Evolutionary conservation across 352 stramenopile species (phyloP), one percentile per base, ranked within the genome.

Genomic region (Phytophthora hibernalis): DNA sequence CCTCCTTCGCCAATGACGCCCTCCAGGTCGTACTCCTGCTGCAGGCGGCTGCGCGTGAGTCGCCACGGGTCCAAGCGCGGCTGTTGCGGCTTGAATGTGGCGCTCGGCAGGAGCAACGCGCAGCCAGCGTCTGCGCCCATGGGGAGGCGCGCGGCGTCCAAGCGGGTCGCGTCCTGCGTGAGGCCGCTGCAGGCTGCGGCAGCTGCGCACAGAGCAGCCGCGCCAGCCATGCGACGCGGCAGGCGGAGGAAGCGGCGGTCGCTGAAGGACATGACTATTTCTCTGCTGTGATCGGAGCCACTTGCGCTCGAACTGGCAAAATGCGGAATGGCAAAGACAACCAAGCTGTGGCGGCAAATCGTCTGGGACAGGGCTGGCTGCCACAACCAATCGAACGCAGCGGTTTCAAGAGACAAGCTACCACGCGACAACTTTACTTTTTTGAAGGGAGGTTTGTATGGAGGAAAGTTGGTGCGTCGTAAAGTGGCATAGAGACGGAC

Each of bases 1-100:
- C 80, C 80, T 30, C 80, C 80, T 51, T 82, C 69, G 26, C 79
- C 79, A 35, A 88, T 78, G 28, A 83, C 74, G 54, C 70, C 66
- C 42, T 81, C 63, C 13, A 88, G 16, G 18, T 81, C 68, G 44
- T 88, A 88, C 12, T 85, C 72, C 35, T 70, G 61, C 35, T 82
- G 71, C 37, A 85, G 33, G 6, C 57, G 65, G 33, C 59, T 69
- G 33, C 65, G 61, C 15, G n/a, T 43, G 3, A 71, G 45, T 0
- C 18, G 45, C 70, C 70, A 74, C 47, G 59, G 48, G 51, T 66
- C 43, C 8, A 62, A 7, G 18, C 13, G n/a, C n/a, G n/a, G n/a
- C n/a, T n/a, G 54, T 30, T 43, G 55, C 21, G 61, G 59, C 47
- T 74, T 70, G 8, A 73, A 13, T 5, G 33, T 28, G 12, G 45